phyloP scores from a whole-genome alignment of 176 grass and related monocot genomes.

The Aegilops longissima region DNA sequence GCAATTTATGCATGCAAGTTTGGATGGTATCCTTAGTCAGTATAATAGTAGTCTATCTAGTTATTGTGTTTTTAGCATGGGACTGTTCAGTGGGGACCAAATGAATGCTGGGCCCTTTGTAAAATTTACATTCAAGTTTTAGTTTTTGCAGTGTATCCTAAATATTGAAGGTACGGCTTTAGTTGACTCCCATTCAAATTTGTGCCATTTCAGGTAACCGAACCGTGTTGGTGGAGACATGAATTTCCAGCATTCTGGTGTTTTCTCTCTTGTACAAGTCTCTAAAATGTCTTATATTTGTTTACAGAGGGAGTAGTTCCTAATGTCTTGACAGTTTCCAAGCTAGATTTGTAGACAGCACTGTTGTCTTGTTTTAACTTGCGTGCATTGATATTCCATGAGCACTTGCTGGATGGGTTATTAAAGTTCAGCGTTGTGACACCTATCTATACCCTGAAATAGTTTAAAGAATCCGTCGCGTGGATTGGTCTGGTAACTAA shows the following conservation, averaged over 20 bases:
- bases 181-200: not conserved
- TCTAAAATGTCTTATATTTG: too few species aligned
- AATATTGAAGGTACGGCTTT: not conserved
- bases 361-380: not conserved
- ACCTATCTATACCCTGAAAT: not conserved
- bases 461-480: not conserved
- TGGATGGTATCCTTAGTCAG: not conserved
- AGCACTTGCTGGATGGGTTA: not conserved
- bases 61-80: not conserved
- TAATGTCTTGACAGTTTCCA: not conserved
- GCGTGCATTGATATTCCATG: not conserved
- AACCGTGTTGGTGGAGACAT: not conserved
- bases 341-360: not conserved
- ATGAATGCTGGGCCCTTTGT: too few species aligned
- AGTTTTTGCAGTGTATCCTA: not conserved
- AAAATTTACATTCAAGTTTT: not conserved
- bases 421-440: not conserved
- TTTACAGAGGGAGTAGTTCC: not conserved
- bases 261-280: not conserved
- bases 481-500: not conserved
- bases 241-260: not conserved
- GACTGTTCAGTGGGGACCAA: too few species aligned
- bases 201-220: constrained; percentile 30
- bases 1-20: constrained; percentile 35
- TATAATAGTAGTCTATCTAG: not conserved